These are phyloP conservation scores for Agastache rugosa DNA, from an alignment of 257 asterid genomes.

Conservation along the genomic window DNA sequence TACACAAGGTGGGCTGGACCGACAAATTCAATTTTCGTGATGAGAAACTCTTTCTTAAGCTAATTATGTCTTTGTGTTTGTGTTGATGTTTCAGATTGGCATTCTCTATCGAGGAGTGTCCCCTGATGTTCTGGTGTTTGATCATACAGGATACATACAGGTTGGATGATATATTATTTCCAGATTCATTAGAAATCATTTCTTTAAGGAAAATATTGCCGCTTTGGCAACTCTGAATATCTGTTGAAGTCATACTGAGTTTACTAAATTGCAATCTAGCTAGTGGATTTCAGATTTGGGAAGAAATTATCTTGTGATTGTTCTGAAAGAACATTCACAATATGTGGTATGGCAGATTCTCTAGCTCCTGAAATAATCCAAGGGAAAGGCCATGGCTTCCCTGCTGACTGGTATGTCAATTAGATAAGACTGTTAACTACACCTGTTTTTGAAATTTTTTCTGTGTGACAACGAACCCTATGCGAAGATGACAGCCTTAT, in stretches of 20 bases:
- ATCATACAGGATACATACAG: conserved; percentile 83
- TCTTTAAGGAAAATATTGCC: conserved; percentile 12
- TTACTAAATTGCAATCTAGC: conserved; percentile 54
- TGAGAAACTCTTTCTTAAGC: background rate
- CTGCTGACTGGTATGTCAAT: conserved; percentile 84
- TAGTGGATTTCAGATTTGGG: conserved; percentile 94
- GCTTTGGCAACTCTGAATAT: conserved; percentile 21
- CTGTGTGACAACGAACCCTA: background rate
- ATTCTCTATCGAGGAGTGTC: conserved; percentile 86
- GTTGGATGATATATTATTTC: conserved; percentile 45
- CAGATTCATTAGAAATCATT: conserved; percentile 15
- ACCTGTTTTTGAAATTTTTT: background rate
- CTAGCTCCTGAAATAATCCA: conserved; percentile 94
- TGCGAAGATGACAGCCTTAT: conserved; percentile 7
- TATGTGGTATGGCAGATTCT: conserved; percentile 87
- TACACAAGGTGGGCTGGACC: conserved; percentile 71
- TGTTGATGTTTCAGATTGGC: conserved; percentile 57
- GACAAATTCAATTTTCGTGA: conserved; percentile 30
- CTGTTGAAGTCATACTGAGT: conserved; percentile 39
- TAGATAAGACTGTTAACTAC: conserved; percentile 29
- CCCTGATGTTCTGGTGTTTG: conserved; percentile 77
- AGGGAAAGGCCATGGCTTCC: conserved; percentile 94
- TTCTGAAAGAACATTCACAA: conserved; percentile 75
- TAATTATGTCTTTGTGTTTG: conserved; percentile 27
- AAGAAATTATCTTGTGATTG: conserved; percentile 68